Conservation (phyloP, 148 eudicot species). For the Salicornia ramosissima region DNA sequence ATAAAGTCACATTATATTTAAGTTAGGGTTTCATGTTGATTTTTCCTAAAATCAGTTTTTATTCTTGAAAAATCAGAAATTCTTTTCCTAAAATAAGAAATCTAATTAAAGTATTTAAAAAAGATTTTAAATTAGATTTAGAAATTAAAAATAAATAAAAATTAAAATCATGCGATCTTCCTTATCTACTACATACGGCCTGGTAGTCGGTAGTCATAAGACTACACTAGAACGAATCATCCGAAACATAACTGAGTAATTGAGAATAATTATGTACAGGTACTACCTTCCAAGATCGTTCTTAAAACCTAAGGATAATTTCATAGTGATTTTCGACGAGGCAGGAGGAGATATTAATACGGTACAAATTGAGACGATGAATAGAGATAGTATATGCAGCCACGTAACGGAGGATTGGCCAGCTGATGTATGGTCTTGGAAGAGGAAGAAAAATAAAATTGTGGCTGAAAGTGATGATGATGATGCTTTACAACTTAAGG, state of each 20-base stretch:
- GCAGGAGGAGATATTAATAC: conserved; percentile 49
- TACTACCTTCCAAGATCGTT: conserved; percentile 82
- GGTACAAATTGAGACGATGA: conserved; percentile 44
- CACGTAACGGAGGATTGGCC: conserved; percentile 44
- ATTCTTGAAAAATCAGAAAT: no score
- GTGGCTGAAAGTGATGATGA: conserved; percentile 11
- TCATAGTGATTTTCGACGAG: conserved; percentile 76
- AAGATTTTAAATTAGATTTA: no score
- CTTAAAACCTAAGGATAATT: conserved; percentile 59
- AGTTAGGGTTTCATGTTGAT: no score
- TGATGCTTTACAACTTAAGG: conserved; percentile 26
- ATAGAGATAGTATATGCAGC: conserved; percentile 63
- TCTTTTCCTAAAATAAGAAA: no score
- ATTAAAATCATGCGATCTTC: no score
- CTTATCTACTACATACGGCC: no score
- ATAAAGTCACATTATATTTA: no score
- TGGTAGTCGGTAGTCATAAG: no score
- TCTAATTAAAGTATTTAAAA: no score
- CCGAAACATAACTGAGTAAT: background rate
- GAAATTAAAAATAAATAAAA: no score
- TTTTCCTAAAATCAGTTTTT: no score
- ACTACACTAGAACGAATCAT: no score
- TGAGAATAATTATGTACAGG: conserved; percentile 24
- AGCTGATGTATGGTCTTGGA: conserved; percentile 50
- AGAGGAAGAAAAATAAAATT: conserved; percentile 31